A percentile compares a stretch with the other conserved stretches of the same genome.
phyloP scores from a whole-genome alignment of 2,329 filamentous ascomycete genomes.

The Aureobasidium melanogenum region DNA sequence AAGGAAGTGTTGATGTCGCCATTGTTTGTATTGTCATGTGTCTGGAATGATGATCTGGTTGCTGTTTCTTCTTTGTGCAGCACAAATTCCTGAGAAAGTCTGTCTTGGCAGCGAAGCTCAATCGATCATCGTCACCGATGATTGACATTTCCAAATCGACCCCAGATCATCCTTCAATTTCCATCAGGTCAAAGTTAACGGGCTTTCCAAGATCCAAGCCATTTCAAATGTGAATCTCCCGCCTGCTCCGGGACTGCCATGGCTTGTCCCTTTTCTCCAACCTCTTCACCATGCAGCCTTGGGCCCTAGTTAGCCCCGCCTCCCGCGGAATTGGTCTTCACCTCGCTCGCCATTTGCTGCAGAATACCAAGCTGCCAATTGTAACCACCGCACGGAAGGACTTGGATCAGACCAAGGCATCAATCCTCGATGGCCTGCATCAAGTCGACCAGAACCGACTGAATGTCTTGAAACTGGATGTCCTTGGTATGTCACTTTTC shows the following conservation, averaged over 20 bases:
- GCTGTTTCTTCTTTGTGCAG: background rate
- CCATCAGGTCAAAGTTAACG: background rate
- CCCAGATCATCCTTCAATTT: background rate
- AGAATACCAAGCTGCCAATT: conserved; percentile 49
- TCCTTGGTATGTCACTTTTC: conserved; percentile 39
- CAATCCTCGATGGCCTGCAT: conserved; percentile 42
- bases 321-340: conserved; percentile 57
- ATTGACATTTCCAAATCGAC: background rate
- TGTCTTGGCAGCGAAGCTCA: conserved; percentile 6
- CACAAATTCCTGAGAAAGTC: background rate
- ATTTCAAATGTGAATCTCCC: conserved; percentile 1
- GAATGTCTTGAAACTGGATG: conserved; percentile 45
- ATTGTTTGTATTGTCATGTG: conserved; percentile 3
- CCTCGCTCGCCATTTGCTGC: conserved; percentile 49
- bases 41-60: background rate
- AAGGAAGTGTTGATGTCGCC: conserved; percentile 12
- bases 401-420: conserved; percentile 38
- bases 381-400: conserved; percentile 53
- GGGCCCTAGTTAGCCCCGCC: conserved; percentile 48
- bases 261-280: background rate
- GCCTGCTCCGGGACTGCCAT: background rate
- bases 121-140: conserved; percentile 4
- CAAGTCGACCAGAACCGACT: conserved; percentile 39
- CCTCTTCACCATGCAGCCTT: conserved; percentile 32
- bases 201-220: background rate